phyloP scores from a whole-genome alignment of 805 yeast species.

The Maudiozyma saulgeensis region DNA sequence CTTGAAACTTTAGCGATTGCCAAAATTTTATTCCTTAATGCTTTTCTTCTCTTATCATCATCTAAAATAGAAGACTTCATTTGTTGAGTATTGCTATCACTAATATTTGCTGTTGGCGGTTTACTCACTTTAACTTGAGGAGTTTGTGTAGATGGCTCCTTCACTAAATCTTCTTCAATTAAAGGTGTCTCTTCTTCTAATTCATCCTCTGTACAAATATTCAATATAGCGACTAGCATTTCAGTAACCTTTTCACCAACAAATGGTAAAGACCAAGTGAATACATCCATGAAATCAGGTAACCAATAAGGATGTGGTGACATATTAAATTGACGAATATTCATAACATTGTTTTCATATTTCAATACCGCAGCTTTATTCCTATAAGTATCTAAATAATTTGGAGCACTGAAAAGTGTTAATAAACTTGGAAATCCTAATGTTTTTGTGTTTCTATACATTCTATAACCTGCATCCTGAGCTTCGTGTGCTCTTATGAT shows the following conservation, averaged over 20 bases:
- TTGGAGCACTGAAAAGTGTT: constrained; percentile 92
- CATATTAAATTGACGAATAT: constrained; percentile 85
- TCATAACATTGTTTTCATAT: constrained; percentile 87
- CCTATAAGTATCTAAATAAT: constrained; percentile 82
- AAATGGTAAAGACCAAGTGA: constrained; percentile 94
- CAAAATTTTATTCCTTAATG: constrained; percentile 75
- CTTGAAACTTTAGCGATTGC: constrained; percentile 95
- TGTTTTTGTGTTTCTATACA: constrained; percentile 75
- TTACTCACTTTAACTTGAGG: neutral
- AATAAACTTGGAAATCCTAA: constrained; percentile 85
- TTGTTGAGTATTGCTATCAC: neutral
- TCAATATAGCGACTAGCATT: constrained; percentile 79
- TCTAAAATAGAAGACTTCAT: constrained; percentile 7
- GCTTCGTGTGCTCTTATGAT: constrained; percentile 95
- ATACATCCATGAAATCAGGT: constrained; percentile 94
- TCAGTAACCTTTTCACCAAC: constrained; percentile 95
- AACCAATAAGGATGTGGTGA: constrained; percentile 95
- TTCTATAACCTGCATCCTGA: constrained; percentile 93
- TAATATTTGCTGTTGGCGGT: neutral
- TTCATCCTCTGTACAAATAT: constrained; percentile 93
- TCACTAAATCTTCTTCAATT: constrained; percentile 27
- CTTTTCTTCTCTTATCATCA: constrained; percentile 34
- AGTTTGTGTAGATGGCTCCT: neutral
- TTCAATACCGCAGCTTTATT: constrained; percentile 93
- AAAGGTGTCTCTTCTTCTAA: constrained; percentile 63